Conservation (phyloP, 1,139 yeast species). For the Debaryomycetaceae sp. region DNA sequence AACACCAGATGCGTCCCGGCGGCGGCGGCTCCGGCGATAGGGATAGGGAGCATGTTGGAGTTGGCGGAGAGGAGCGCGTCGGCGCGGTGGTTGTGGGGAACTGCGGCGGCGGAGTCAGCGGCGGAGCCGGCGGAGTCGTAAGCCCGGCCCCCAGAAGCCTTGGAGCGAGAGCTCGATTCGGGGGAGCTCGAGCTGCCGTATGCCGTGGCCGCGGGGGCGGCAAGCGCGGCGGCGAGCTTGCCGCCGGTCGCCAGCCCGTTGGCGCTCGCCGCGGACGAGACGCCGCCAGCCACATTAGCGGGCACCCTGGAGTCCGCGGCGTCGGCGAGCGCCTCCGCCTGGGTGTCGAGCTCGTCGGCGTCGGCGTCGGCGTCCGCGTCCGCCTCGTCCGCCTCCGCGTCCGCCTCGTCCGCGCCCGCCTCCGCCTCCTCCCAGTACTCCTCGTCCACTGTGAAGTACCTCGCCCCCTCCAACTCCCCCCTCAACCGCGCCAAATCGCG, state of each 20-base stretch:
- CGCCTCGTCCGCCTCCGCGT: constrained; percentile 18
- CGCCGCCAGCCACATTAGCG: no score
- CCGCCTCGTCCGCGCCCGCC: constrained; percentile 36
- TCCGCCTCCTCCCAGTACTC: constrained; percentile 53
- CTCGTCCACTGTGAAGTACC: constrained; percentile 80
- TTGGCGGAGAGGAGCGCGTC: constrained; percentile 41
- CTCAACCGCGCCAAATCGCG: constrained; percentile 63
- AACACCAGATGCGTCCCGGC: constrained; percentile 25
- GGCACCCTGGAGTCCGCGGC: no score
- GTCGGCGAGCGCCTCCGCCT: no score
- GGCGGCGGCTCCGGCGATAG: constrained; percentile 23
- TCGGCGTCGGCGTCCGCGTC: constrained; percentile 13
- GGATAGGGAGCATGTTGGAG: constrained; percentile 42
- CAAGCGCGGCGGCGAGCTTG: no score
- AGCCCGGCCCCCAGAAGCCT: no score
- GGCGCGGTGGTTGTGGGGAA: constrained; percentile 43
- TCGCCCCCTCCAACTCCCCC: constrained; percentile 54
- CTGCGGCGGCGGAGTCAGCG: constrained; percentile 12
- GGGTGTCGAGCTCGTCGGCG: constrained; percentile 19
- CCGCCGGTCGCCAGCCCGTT: no score
- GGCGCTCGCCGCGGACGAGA: no score
- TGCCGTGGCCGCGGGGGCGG: no score
- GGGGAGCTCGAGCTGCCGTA: no score
- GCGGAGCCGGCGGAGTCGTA: constrained; percentile 8
- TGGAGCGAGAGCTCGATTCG: constrained; percentile 1